Evolutionary conservation across 176 grass and related monocot genomes (phyloP).

Genomic region (Bromus sterilis): DNA sequence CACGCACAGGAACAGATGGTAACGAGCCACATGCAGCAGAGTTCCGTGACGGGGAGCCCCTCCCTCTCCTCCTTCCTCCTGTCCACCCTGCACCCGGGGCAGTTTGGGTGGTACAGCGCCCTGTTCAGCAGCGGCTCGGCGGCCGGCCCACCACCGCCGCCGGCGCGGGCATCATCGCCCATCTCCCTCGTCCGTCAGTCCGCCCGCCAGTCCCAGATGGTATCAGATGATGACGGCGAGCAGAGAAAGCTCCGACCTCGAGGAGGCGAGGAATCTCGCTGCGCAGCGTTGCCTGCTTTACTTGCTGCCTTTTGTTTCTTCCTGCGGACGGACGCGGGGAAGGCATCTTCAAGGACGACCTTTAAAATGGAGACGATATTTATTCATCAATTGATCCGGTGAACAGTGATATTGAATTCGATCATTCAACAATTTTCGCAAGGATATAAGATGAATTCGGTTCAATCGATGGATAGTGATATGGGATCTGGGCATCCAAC

Average conservation of each 20-base stretch:
- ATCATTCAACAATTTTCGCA: too few relatives aligned
- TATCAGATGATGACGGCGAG: background rate
- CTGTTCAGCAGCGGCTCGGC: slow-evolving; percentile 12
- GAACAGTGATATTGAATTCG: too few relatives aligned
- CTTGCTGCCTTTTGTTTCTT: background rate
- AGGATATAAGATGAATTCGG: too few relatives aligned
- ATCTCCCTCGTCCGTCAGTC: background rate
- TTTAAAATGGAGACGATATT: too few relatives aligned
- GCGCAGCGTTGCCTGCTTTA: background rate
- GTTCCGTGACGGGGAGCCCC: slow-evolving; percentile 26
- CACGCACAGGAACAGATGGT: slow-evolving; percentile 40
- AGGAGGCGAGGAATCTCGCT: background rate
- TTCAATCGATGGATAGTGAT: too few relatives aligned
- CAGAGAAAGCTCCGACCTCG: background rate
- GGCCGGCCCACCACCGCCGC: background rate
- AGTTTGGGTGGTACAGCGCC: slow-evolving; percentile 15
- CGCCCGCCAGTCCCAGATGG: background rate
- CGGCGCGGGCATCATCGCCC: background rate
- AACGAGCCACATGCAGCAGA: slow-evolving; percentile 51
- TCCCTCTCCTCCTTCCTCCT: slow-evolving; percentile 24
- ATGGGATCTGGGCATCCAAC: too few relatives aligned
- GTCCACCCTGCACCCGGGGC: slow-evolving; percentile 41
- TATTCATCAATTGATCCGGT: too few relatives aligned
- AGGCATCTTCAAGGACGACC: too few relatives aligned
- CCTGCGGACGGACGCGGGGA: background rate